Evolutionary conservation across 2,329 filamentous ascomycete genomes (phyloP).

Genomic region (Colletotrichum sansevieriae): DNA sequence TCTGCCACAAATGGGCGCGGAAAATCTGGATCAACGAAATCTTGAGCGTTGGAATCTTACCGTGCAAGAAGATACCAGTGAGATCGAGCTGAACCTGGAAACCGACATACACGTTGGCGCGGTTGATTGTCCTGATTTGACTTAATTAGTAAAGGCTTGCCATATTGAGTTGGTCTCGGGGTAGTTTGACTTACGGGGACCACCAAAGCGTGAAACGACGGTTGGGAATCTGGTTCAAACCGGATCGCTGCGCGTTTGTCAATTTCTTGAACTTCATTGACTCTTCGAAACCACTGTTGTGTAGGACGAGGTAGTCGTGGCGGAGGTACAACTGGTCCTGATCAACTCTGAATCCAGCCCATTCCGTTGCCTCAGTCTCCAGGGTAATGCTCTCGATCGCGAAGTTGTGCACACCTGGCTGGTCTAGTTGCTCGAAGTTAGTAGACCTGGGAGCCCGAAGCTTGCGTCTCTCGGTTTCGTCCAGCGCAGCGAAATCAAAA

Average conservation of each 20-base stretch:
- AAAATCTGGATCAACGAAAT: conserved; percentile 99
- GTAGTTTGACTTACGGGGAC: conserved; percentile 66
- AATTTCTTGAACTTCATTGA: conserved; percentile 99
- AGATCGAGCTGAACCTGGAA: conserved; percentile 99
- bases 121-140: conserved; percentile 76
- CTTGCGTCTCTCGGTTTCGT: conserved; percentile 50
- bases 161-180: too few relatives aligned
- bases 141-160: too few relatives aligned
- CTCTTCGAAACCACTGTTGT: conserved; percentile 68
- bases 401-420: conserved; percentile 52
- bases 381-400: conserved; percentile 56
- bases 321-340: conserved; percentile 64
- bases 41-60: conserved; percentile 97
- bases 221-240: conserved; percentile 98
- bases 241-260: conserved; percentile 95
- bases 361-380: conserved; percentile 57
- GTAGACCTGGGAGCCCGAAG: conserved; percentile 54
- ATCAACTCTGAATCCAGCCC: conserved; percentile 65
- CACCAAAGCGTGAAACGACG: conserved; percentile 99
- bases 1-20: conserved; percentile 99
- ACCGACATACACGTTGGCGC: conserved; percentile 98
- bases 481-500: conserved; percentile 56
- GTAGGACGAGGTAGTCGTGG: conserved; percentile 61
- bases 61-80: conserved; percentile 98
- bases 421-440: conserved; percentile 48